Evolutionary conservation across 768 basidiomycete species (phyloP).

Genomic region (Rubroboletus satanas): DNA sequence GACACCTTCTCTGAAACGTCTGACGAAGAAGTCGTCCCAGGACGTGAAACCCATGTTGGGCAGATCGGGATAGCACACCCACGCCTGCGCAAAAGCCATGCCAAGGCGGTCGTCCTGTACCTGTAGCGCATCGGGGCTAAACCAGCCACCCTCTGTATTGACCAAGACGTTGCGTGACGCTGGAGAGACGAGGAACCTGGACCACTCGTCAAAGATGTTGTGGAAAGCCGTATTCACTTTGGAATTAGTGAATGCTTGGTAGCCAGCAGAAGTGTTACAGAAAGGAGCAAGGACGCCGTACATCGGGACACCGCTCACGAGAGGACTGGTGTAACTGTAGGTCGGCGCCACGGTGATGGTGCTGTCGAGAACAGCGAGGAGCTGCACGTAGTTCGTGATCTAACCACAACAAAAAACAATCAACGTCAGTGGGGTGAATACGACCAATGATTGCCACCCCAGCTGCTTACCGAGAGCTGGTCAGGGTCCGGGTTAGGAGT

Average conservation of each 20-base stretch:
- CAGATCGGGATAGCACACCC: conserved; percentile 21
- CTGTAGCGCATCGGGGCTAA: not conserved
- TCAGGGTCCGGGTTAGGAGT: not conserved
- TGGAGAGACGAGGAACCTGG: not conserved
- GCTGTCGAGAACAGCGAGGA: conserved; percentile 10
- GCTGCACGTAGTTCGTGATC: conserved; percentile 3
- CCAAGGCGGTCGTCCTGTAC: not conserved
- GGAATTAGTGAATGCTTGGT: conserved; percentile 16
- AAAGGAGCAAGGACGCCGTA: conserved; percentile 23
- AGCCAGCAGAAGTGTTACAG: conserved; percentile 22
- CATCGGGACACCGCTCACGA: conserved; percentile 23
- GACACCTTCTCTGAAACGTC: conserved; percentile 36
- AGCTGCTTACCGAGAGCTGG: conserved; percentile 6
- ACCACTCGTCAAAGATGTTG: not conserved
- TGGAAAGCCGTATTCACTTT: not conserved
- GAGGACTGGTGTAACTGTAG: conserved; percentile 16
- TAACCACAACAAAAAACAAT: not conserved
- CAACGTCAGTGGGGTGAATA: not conserved
- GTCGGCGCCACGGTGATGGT: conserved; percentile 16
- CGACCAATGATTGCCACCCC: not conserved
- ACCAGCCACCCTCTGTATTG: not conserved
- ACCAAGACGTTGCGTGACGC: not conserved
- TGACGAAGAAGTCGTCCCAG: conserved; percentile 57
- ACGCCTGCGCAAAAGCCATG: not conserved
- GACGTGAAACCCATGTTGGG: conserved; percentile 44